Evolutionary conservation across 306 rosid species (phyloP).

Genomic region (Casuarina glauca): DNA sequence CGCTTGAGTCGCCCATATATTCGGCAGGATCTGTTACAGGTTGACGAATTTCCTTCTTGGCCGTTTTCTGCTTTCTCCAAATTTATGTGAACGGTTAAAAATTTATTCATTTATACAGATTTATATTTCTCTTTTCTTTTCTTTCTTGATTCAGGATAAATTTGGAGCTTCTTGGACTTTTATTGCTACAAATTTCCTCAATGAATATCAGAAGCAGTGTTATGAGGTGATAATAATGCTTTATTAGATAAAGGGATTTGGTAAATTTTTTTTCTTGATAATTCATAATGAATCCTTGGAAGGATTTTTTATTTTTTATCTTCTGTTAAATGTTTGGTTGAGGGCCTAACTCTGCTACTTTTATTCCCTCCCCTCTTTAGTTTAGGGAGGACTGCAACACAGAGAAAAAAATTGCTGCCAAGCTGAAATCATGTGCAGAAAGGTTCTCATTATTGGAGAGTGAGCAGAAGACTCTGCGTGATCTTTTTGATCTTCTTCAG

Average conservation of each 20-base stretch:
- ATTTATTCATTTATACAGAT: background rate
- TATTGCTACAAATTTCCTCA: slow-evolving; percentile 72
- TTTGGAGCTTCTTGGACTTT: slow-evolving; percentile 81
- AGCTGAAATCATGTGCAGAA: slow-evolving; percentile 66
- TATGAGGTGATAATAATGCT: slow-evolving; percentile 63
- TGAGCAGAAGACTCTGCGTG: slow-evolving; percentile 55
- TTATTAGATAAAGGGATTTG: background rate
- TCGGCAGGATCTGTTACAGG: slow-evolving; percentile 71
- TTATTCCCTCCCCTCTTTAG: slow-evolving; percentile 35
- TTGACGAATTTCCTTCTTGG: slow-evolving; percentile 29
- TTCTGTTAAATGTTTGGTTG: slow-evolving; percentile 2
- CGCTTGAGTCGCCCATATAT: slow-evolving; percentile 85
- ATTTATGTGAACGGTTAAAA: background rate
- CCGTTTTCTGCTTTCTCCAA: slow-evolving; percentile 14
- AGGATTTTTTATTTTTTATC: slow-evolving; percentile 15
- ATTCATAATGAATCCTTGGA: slow-evolving; percentile 15
- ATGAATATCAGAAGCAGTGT: slow-evolving; percentile 56
- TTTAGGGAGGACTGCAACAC: slow-evolving; percentile 93
- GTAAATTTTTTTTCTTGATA: slow-evolving; percentile 2
- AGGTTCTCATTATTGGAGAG: slow-evolving; percentile 53
- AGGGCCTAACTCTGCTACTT: slow-evolving; percentile 19
- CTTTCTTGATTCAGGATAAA: slow-evolving; percentile 62
- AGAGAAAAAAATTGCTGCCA: slow-evolving; percentile 77
- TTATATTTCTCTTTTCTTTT: background rate
- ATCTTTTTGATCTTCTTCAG: slow-evolving; percentile 80